Evolutionary conservation across 2,329 filamentous ascomycete species (phyloP).

Genomic region (Colletotrichum limetticola): DNA sequence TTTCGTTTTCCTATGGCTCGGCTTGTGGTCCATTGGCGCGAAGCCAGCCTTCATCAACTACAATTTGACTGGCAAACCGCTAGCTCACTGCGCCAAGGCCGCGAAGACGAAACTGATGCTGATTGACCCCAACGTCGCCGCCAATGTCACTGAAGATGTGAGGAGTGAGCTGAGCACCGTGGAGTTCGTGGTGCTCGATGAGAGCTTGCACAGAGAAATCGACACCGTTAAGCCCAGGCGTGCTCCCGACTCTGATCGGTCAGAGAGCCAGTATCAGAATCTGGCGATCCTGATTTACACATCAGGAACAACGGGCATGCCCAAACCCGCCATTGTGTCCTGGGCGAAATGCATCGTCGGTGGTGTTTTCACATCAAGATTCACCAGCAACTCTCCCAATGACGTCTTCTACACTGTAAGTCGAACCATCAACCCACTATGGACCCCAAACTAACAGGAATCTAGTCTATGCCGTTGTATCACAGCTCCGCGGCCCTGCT

Average conservation of each 20-base stretch:
- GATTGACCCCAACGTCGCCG: slow-evolving; percentile 71
- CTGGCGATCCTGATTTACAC: slow-evolving; percentile 85
- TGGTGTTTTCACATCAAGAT: slow-evolving; percentile 61
- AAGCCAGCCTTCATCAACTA: slow-evolving; percentile 91
- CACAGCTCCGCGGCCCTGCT: slow-evolving; percentile 83
- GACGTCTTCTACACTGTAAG: slow-evolving; percentile 82
- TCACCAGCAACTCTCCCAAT: slow-evolving; percentile 66
- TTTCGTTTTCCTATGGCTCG: slow-evolving; percentile 80
- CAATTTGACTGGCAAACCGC: slow-evolving; percentile 76
- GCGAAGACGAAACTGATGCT: slow-evolving; percentile 75
- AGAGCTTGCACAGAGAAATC: slow-evolving; percentile 66
- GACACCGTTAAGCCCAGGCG: slow-evolving; percentile 62
- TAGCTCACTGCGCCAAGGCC: slow-evolving; percentile 79
- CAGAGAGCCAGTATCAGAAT: slow-evolving; percentile 60
- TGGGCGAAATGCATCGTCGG: slow-evolving; percentile 73
- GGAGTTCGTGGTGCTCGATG: slow-evolving; percentile 70
- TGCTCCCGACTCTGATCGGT: slow-evolving; percentile 66
- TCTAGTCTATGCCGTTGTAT: slow-evolving; percentile 88
- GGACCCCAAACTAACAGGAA: slow-evolving; percentile 13
- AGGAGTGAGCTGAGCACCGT: slow-evolving; percentile 60
- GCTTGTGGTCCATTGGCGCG: slow-evolving; percentile 85
- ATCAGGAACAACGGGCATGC: slow-evolving; percentile 85
- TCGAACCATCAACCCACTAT: slow-evolving; percentile 12
- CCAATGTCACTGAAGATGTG: slow-evolving; percentile 68
- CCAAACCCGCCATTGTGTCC: slow-evolving; percentile 82